phyloP scores from a whole-genome alignment of 306 rosid species.

The Glycine tomentella region DNA sequence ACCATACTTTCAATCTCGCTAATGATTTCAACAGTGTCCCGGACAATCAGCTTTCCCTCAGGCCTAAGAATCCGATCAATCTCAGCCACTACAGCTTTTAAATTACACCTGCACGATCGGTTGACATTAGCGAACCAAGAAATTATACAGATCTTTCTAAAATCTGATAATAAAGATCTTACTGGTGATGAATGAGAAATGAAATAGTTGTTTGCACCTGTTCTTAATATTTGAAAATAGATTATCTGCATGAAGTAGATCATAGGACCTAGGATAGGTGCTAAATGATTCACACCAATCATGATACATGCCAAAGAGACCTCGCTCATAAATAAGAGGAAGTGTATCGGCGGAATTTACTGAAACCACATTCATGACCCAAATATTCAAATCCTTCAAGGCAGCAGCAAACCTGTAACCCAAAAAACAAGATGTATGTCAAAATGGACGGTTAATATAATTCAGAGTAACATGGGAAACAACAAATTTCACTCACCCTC shows the following conservation, averaged over 20 bases:
- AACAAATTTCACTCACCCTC: constrained; percentile 71
- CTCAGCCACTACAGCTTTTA: constrained; percentile 79
- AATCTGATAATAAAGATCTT: constrained; percentile 14
- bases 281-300: constrained; percentile 99
- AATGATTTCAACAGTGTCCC: constrained; percentile 69
- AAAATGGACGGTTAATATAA: constrained; percentile 26
- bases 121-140: constrained; percentile 35
- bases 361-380: constrained; percentile 81
- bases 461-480: constrained; percentile 35
- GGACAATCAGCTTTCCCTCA: constrained; percentile 84
- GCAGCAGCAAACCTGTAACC: constrained; percentile 56
- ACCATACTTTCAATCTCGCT: constrained; percentile 71
- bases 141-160: background rate
- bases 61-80: constrained; percentile 94
- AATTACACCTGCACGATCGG: constrained; percentile 69
- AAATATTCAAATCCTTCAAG: constrained; percentile 52
- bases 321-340: constrained; percentile 90
- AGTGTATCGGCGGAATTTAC: constrained; percentile 88
- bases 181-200: constrained; percentile 38
- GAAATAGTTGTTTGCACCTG: constrained; percentile 57
- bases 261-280: constrained; percentile 93
- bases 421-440: constrained; percentile 43
- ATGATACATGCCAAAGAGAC: constrained; percentile 93
- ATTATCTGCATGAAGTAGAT: constrained; percentile 95
- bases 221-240: constrained; percentile 78